phyloP scores from a whole-genome alignment of 805 yeast species.

The Cyberlindnera meyerae region DNA sequence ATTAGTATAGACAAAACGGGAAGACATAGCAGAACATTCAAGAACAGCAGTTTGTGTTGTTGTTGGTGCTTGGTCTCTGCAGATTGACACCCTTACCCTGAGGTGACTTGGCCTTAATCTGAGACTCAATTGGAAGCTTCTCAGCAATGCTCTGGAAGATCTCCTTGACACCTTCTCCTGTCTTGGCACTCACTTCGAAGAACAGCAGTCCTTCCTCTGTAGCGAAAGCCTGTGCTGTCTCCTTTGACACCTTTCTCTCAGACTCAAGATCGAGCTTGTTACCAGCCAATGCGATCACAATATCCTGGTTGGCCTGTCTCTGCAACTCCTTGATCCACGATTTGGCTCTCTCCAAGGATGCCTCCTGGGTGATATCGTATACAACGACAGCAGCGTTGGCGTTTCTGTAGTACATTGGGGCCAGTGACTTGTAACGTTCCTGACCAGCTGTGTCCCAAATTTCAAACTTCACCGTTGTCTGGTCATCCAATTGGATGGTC shows the following conservation, averaged over 20 bases:
- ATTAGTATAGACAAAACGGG: too few relatives aligned
- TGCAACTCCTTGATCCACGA: constrained; percentile 75
- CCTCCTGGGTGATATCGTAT: constrained; percentile 64
- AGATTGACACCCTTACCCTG: constrained; percentile 29
- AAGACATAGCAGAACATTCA: too few relatives aligned
- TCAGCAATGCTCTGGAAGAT: constrained; percentile 47
- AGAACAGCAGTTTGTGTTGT: constrained; percentile 37
- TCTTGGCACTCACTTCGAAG: constrained; percentile 55
- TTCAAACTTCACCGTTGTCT: constrained; percentile 61
- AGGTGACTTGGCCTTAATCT: constrained; percentile 18
- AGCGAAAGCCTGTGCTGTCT: constrained; percentile 51
- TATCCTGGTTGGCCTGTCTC: constrained; percentile 59
- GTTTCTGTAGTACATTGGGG: constrained; percentile 80
- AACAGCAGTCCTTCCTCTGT: constrained; percentile 45
- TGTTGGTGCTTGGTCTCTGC: constrained; percentile 41
- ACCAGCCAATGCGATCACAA: constrained; percentile 70
- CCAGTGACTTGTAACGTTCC: constrained; percentile 69
- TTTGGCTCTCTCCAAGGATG: constrained; percentile 63
- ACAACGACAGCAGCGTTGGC: constrained; percentile 79
- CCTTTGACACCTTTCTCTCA: constrained; percentile 40
- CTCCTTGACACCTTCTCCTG: constrained; percentile 45
- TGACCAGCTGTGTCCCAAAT: constrained; percentile 90
- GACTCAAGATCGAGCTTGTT: constrained; percentile 60
- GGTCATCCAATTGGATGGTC: constrained; percentile 49
- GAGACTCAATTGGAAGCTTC: constrained; percentile 33